Conservation (phyloP, 192 early-diverging fungal species). For the Phlyctochytrium planicorne region DNA sequence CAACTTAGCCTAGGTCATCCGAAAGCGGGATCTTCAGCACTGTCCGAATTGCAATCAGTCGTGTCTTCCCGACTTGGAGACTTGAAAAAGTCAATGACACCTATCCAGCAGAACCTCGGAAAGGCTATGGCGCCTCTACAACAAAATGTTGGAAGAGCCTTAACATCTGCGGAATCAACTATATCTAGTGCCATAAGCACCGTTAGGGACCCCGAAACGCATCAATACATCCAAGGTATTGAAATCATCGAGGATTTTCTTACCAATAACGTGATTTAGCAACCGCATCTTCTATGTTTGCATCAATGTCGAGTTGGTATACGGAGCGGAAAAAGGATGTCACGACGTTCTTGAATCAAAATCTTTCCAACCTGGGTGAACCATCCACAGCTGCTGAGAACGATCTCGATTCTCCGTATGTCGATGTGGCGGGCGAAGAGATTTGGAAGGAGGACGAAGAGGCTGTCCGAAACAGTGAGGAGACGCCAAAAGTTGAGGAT, state of each 20-base stretch:
- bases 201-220: not conserved
- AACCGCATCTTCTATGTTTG: not conserved
- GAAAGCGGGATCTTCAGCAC: not conserved
- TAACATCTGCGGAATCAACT: constrained; percentile 17
- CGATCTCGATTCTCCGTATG: too few species aligned
- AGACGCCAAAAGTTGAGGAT: too few species aligned
- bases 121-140: constrained; percentile 19
- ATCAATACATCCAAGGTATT: not conserved
- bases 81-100: constrained; percentile 13
- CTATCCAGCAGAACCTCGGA: constrained; percentile 17
- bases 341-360: not conserved
- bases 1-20: not conserved
- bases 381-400: too few species aligned
- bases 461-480: too few species aligned
- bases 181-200: constrained; percentile 13
- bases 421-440: too few species aligned
- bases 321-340: constrained; percentile 9
- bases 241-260: not conserved
- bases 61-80: not conserved
- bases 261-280: not conserved
- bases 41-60: not conserved
- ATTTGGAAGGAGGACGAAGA: too few species aligned
- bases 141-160: constrained; percentile 10
- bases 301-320: not conserved
- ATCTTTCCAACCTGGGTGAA: too few species aligned